Evolutionary conservation across 306 rosid species (phyloP).

Genomic region (Trichosanthes truncata): DNA sequence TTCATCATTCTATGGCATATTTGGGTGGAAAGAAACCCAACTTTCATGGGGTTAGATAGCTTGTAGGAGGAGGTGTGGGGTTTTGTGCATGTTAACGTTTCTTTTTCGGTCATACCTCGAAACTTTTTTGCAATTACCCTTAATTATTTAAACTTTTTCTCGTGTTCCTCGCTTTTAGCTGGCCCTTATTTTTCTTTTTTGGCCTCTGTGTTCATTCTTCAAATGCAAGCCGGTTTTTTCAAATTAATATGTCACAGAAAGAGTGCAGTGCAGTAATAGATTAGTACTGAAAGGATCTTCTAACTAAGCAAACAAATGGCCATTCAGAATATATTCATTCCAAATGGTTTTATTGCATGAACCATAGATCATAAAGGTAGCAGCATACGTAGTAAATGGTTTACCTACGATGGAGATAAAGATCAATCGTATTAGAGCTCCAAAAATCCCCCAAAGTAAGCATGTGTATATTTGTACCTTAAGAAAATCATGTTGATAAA

Average conservation of each 20-base stretch:
- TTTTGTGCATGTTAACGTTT: neutral
- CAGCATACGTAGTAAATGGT: neutral
- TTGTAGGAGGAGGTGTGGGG: neutral
- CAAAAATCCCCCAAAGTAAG: constrained; percentile 79
- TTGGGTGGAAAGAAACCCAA: neutral
- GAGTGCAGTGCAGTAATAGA: neutral
- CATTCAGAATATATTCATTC: neutral
- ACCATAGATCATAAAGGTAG: neutral
- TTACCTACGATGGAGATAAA: constrained; percentile 87
- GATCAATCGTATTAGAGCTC: constrained; percentile 83
- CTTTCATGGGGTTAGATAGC: neutral
- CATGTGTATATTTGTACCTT: constrained; percentile 85
- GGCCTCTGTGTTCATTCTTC: neutral
- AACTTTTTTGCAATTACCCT: neutral
- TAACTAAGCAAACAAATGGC: neutral
- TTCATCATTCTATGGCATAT: neutral
- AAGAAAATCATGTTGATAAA: constrained; percentile 5
- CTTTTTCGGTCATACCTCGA: neutral
- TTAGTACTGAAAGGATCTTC: neutral
- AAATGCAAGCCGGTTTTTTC: neutral
- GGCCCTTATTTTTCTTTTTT: neutral
- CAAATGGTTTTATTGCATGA: neutral
- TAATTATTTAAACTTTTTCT: neutral
- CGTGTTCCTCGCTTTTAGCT: neutral
- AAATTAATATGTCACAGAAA: neutral